These are phyloP conservation scores for Beta vulgaris DNA, from an alignment of 148 eudicot species.

Conservation along the genomic window DNA sequence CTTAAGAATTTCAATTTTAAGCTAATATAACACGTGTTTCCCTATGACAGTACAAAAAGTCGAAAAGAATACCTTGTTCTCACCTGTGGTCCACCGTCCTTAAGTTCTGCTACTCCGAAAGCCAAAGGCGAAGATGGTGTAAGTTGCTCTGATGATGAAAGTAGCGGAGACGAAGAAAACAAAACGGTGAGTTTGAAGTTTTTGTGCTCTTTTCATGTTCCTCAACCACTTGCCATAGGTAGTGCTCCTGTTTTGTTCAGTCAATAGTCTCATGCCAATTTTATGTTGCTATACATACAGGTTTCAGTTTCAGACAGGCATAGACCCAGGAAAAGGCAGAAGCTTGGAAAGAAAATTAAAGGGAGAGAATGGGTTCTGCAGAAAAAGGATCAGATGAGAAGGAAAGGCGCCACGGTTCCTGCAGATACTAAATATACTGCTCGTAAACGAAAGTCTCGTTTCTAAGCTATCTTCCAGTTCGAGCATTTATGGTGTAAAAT, in stretches of 20 bases:
- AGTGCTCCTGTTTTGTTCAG: background rate
- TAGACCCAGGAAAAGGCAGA: conserved; percentile 80
- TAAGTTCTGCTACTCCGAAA: conserved; percentile 53
- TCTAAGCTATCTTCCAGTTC: conserved; percentile 30
- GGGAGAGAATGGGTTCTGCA: conserved; percentile 62
- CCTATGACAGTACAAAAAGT: conserved; percentile 66
- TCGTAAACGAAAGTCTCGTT: conserved; percentile 77
- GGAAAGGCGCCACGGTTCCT: conserved; percentile 63
- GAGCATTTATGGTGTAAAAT: background rate
- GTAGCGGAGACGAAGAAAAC: conserved; percentile 62
- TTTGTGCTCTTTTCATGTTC: background rate
- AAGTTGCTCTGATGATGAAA: conserved; percentile 58
- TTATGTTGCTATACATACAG: conserved; percentile 29
- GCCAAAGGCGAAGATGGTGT: conserved; percentile 67
- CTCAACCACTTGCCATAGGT: background rate
- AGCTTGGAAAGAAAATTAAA: conserved; percentile 44
- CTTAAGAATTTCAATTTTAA: background rate
- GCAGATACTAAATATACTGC: conserved; percentile 71
- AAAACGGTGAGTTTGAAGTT: conserved; percentile 41
- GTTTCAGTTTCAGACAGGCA: conserved; percentile 67
- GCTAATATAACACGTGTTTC: conserved; percentile 7
- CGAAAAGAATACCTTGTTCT: conserved; percentile 93
- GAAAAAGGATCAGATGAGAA: conserved; percentile 81
- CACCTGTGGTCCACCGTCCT: conserved; percentile 85
- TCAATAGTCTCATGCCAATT: background rate